A percentile compares a stretch with the other conserved stretches of the same genome.
Evolutionary conservation across 148 eudicot species (phyloP).

Genomic region (Polygonum maritimum): DNA sequence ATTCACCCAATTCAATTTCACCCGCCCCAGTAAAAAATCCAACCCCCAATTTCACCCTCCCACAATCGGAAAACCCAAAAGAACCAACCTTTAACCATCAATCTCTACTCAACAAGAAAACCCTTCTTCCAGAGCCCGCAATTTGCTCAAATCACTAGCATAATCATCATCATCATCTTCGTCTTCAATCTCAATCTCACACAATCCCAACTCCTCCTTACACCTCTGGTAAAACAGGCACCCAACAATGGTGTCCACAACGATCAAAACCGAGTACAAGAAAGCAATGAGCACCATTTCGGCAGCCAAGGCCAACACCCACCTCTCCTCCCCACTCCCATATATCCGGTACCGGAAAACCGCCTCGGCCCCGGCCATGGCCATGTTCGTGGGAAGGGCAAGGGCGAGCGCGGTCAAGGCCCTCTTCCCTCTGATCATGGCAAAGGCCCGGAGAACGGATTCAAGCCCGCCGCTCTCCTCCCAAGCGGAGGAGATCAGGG

Average conservation of each 20-base stretch:
- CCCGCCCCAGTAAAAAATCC: neutral
- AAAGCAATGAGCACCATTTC: slow-evolving; percentile 65
- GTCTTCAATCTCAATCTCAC: neutral
- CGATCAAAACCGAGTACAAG: slow-evolving; percentile 46
- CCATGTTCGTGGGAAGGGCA: slow-evolving; percentile 47
- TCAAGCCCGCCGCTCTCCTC: slow-evolving; percentile 37
- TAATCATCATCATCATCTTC: slow-evolving; percentile 3
- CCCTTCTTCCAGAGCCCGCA: slow-evolving; percentile 10
- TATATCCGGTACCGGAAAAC: slow-evolving; percentile 60
- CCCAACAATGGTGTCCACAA: slow-evolving; percentile 45
- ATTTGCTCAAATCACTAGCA: neutral
- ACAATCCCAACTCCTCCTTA: slow-evolving; percentile 13
- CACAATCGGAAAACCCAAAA: neutral
- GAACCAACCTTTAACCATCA: too few relatives aligned
- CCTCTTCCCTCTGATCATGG: slow-evolving; percentile 36
- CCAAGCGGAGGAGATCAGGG: slow-evolving; percentile 19
- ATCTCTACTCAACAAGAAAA: neutral
- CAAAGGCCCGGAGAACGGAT: slow-evolving; percentile 40
- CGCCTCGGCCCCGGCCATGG: slow-evolving; percentile 54
- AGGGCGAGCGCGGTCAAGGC: slow-evolving; percentile 53
- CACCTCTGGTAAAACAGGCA: slow-evolving; percentile 51
- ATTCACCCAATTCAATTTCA: neutral
- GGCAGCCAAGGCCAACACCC: slow-evolving; percentile 17
- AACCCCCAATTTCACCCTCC: neutral
- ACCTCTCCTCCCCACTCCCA: slow-evolving; percentile 1